Base-by-base conservation (phyloP, 768 basidiomycete species). In the Pluteus cervinus region DNA sequence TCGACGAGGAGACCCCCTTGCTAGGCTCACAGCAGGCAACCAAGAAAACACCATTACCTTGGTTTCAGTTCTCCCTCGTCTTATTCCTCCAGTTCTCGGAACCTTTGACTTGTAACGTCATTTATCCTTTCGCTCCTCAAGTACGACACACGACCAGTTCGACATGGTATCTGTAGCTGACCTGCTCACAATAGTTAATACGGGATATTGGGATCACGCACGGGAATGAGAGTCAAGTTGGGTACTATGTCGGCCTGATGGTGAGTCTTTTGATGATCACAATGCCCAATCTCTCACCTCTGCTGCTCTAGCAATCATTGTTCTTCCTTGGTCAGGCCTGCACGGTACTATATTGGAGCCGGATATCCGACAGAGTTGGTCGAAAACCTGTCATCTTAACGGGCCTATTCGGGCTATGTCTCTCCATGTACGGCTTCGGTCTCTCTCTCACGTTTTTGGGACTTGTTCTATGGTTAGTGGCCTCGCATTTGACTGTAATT, bases 81-180 rank as follows among this genome's bases (percentile, higher is more conserved):
- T 55, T 88, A 37, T 67, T 86, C 46, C 67, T 88, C 15, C 84
- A 86, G 55, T 74, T 86, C 28, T 68, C 82, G 24, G 86, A 88
- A 53, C 85, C 86, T 1, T 62, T 89, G 47, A 84, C 85, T 1
- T 74, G 73, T 4, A 73, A 84, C 42, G 79, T 87, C 37, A 86
- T 87, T 42, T 75, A 75, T 29, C 86, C 86, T 0, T 87, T 86
- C 50, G 72, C 77, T n/a, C 82, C 81, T 3, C 75, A 86, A 65
- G 82, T 80, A 40, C 29, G 68, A 49, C 16, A n/a, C n/a, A n/a
- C n/a, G n/a, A n/a, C n/a, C n/a, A n/a, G n/a, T 35, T 21, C 10
- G 28, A 36, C 26, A 18, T 25, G 21, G 15, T n/a, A 12, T 16
- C 23, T 28, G 14, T 25, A 4, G 18, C 2, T n/a, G 14, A 7